Percentiles rank a stretch among this genome's conserved stretches.
Conservation (phyloP, 2,329 filamentous ascomycete genomes). For the Lasiodiplodia gonubiensis region DNA sequence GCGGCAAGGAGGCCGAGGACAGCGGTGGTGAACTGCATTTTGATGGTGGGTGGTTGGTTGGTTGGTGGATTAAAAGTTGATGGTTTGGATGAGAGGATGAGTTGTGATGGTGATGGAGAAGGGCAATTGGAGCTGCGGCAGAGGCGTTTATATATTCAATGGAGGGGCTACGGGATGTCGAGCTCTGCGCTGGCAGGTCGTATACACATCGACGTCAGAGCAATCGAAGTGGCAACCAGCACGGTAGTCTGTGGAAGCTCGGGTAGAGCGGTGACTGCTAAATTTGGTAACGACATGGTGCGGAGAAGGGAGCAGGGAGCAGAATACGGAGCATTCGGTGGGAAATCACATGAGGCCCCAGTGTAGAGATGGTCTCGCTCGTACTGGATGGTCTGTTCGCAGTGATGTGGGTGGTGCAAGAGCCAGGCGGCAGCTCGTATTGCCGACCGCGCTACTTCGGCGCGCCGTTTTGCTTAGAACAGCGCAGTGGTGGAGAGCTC, state of each 20-base stretch:
- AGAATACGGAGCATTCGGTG: neutral
- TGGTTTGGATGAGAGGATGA: constrained; percentile 6
- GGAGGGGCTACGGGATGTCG: neutral
- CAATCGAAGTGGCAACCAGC: neutral
- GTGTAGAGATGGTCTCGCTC: constrained; percentile 1
- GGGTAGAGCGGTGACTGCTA: constrained; percentile 4
- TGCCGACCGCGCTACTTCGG: constrained; percentile 6
- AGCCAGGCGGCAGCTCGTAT: constrained; percentile 11
- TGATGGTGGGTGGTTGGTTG: constrained; percentile 9
- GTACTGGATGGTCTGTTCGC: constrained; percentile 4
- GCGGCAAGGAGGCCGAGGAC: constrained; percentile 9
- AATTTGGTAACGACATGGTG: constrained; percentile 4
- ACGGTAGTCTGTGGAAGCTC: neutral
- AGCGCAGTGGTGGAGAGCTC: constrained; percentile 8
- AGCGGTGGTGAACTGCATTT: constrained; percentile 23
- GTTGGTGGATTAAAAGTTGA: neutral
- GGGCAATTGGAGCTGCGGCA: neutral
- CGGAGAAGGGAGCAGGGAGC: constrained; percentile 15
- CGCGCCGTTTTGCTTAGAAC: constrained; percentile 18
- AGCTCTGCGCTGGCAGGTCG: constrained; percentile 10
- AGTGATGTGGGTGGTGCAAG: constrained; percentile 19
- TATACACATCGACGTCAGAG: constrained; percentile 2
- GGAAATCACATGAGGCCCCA: constrained; percentile 15
- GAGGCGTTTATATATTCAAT: constrained; percentile 15
- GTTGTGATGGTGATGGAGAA: constrained; percentile 23